Base-by-base conservation (phyloP, 306 rosid genomes). In the Glycine soja region DNA sequence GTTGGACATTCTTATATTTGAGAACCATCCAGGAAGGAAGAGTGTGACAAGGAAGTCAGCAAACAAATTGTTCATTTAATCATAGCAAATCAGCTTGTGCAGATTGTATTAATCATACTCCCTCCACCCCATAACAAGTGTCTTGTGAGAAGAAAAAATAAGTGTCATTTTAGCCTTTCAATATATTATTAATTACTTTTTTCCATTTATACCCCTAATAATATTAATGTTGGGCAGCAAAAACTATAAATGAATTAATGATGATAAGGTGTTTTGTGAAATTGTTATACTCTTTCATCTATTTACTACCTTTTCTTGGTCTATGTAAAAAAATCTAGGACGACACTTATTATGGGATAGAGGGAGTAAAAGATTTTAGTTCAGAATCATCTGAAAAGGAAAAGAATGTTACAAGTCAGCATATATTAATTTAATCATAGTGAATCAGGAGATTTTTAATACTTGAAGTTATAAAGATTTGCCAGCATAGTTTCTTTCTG, bases 41-140 rank as follows among this genome's bases (percentile, higher is more conserved):
- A 38, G 8, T 34, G 47, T 16, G 51, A 70, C 45, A 13, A 12
- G 30, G 15, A 80, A 54, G 45, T 56, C 51, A 24, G 30, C 30
- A 24, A 15, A 45, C 67, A 72, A 77, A 66, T 38, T 53, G 36
- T 52, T 80, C 54, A 69, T 19, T 76, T 63, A 12, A 70, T 80
- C 54, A 77, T 18, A 10, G 76, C 13, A 53, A 63, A 67, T 46
- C 57, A 32, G 56, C 68, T 71, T 5, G 18, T 73, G 30, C 30
- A 24, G 30, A 24, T 71, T 5, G 18, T 73, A 70, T 72, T 75
- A 40, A 65, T 62, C 48, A 69, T 24, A 24, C 30, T 24, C 30
- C 30, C 30, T 24, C 30, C 30, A 24, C 30, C 2, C 30, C 30
- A 24, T 24, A 24, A 2, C 30, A 24, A 24, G 30, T 24, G 30